Evolutionary conservation across 2,329 filamentous ascomycete species (phyloP), one percentile per base, ranked within the genome.

Genomic region (Thelonectria rubi): DNA sequence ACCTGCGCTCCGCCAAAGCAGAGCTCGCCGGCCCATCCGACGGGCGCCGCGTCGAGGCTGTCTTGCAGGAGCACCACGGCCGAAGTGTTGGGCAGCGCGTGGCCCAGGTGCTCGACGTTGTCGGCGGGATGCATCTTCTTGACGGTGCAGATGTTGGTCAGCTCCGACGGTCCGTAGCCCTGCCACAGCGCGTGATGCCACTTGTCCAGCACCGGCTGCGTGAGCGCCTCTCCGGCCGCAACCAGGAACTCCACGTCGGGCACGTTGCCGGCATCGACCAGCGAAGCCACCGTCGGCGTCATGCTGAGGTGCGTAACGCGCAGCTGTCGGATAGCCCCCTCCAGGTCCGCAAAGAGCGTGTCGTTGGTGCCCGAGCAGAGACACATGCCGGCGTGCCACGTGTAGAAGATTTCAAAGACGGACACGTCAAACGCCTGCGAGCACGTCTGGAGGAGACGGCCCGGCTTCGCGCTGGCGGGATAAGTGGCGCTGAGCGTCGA

Each of bases 1-100:
- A 97, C 87, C 76, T 97, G 93, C 50, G 91, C 86, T 11, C 93
- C 94, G 14, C 92, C 93, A 74, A 97, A 95, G 71, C 91, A 96
- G 7, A 97, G 82, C 74, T 97, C 93, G 11, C 94, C 94, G 15
- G 92, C 80, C 64, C 87, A 90, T 3, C 93, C 92, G 7, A 85
- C 74, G 0, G 92, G 92, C 0, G 93, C 78, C 1, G 87, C 70
- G 0, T 83, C 75, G 5, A 88, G 71, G 2, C 77, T 72, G 5
- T 77, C 77, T 0, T 76, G 75, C 17, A 70, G 72, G 15, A 91
- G 74, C 2, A 96, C 86, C 60, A 93, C 87, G 0, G 86, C 84
- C 0, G 92, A 95, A 0, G 91, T 96, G 63, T 94, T 97, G 10
- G 82, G 78, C 26, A 97, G 86, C 0, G 88, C 84, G 61, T 81